phyloP scores from a whole-genome alignment of 2,329 filamentous ascomycete genomes.

The Penicillium vulpinum region DNA sequence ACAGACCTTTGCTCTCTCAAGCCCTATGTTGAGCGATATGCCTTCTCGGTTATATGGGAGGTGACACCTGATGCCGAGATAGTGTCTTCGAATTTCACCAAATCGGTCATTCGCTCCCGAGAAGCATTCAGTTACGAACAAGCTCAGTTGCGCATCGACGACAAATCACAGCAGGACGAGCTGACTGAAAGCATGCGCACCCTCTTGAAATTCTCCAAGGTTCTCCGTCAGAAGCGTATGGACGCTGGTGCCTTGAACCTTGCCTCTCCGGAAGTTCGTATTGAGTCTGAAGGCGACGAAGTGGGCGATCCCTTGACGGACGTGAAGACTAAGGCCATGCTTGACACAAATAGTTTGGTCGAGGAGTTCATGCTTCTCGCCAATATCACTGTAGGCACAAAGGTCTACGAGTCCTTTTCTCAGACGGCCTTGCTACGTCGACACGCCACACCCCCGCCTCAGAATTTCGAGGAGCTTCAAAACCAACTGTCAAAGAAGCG shows the following conservation, averaged over 20 bases:
- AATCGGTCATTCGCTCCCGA: constrained; percentile 94
- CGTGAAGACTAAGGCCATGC: constrained; percentile 89
- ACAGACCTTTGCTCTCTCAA: constrained; percentile 96
- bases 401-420: constrained; percentile 87
- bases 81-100: constrained; percentile 83
- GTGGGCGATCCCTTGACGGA: constrained; percentile 88
- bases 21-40: constrained; percentile 92
- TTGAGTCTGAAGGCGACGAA: constrained; percentile 92
- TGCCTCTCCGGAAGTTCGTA: constrained; percentile 95
- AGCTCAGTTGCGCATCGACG: constrained; percentile 91
- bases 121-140: constrained; percentile 98
- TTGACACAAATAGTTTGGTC: constrained; percentile 95
- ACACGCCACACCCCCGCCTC: constrained; percentile 87
- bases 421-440: constrained; percentile 92
- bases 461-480: constrained; percentile 91
- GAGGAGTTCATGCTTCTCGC: constrained; percentile 99
- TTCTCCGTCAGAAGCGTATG: constrained; percentile 92
- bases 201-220: constrained; percentile 84
- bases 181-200: constrained; percentile 86
- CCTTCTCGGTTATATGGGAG: constrained; percentile 87
- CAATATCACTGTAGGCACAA: constrained; percentile 89
- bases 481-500: constrained; percentile 89
- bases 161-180: constrained; percentile 81
- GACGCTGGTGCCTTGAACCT: constrained; percentile 92
- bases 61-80: constrained; percentile 82